phyloP scores from a whole-genome alignment of 148 eudicot genomes.

The Drosera capensis region DNA sequence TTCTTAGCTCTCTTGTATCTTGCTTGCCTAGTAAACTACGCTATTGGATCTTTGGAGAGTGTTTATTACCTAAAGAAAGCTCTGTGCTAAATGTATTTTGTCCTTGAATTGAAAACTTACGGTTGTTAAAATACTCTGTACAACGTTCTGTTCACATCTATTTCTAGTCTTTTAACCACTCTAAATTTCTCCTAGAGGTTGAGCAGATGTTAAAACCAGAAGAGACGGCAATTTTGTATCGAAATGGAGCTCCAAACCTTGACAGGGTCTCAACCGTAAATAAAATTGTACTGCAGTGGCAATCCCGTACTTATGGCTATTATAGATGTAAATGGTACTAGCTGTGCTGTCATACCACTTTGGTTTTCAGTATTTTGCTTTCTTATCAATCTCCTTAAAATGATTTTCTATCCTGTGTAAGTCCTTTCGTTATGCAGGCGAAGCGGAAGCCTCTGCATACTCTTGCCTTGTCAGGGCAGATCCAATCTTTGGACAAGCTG shows the following conservation, averaged over 20 bases:
- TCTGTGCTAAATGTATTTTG: too few species aligned
- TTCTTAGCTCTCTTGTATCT: too few species aligned
- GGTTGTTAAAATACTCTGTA: too few species aligned
- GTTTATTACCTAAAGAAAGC: too few species aligned
- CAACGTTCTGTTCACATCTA: too few species aligned
- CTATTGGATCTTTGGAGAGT: too few species aligned
- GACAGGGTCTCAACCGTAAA: constrained; percentile 73
- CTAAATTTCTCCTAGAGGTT: constrained; percentile 36
- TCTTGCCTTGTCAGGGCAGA: constrained; percentile 80
- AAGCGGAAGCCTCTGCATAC: constrained; percentile 84
- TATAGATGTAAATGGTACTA: background rate
- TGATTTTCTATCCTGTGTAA: constrained; percentile 1
- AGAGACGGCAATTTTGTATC: constrained; percentile 49
- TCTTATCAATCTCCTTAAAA: background rate
- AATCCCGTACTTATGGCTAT: background rate
- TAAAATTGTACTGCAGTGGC: background rate
- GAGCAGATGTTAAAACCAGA: constrained; percentile 62
- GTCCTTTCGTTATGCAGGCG: constrained; percentile 19
- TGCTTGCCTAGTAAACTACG: too few species aligned
- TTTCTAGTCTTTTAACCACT: background rate
- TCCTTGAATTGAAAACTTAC: too few species aligned
- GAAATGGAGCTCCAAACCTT: constrained; percentile 44
- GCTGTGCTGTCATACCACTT: background rate
- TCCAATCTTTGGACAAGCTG: constrained; percentile 54
- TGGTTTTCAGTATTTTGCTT: background rate